Percentiles rank a stretch among this genome's conserved stretches.
phyloP scores from a whole-genome alignment of 2,329 filamentous ascomycete species.

The Stachybotrys chlorohalonatus region DNA sequence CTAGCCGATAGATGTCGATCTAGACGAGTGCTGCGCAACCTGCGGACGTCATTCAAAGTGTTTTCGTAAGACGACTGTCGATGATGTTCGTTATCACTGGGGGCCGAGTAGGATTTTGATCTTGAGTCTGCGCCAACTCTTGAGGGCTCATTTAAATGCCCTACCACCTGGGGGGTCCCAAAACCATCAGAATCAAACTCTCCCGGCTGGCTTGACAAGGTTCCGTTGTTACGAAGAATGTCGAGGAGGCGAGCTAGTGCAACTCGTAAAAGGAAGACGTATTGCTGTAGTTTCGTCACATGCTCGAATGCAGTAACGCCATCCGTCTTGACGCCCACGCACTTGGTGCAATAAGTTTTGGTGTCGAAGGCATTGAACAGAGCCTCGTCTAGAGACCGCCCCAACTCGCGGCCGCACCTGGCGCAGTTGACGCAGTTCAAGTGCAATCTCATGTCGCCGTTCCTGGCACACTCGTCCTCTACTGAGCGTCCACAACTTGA shows the following conservation, averaged over 20 bases:
- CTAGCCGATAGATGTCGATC: conserved; percentile 93
- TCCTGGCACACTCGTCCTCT: conserved; percentile 82
- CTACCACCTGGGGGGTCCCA: conserved; percentile 26
- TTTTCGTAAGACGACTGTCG: conserved; percentile 81
- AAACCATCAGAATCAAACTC: conserved; percentile 39
- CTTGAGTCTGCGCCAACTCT: conserved; percentile 54
- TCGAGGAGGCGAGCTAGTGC: conserved; percentile 83
- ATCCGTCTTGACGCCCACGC: conserved; percentile 44
- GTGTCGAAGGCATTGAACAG: conserved; percentile 60
- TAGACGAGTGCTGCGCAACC: conserved; percentile 83
- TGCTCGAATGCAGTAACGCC: conserved; percentile 51
- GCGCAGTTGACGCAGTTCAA: conserved; percentile 71
- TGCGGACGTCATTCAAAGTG: conserved; percentile 88
- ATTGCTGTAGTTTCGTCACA: conserved; percentile 84
- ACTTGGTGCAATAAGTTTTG: conserved; percentile 62
- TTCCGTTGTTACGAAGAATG: conserved; percentile 75
- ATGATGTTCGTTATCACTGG: conserved; percentile 42
- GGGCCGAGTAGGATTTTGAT: conserved; percentile 65
- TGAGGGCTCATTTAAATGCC: conserved; percentile 49
- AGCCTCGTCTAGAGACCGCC: conserved; percentile 58
- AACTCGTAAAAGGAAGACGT: conserved; percentile 85
- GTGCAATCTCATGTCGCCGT: conserved; percentile 74
- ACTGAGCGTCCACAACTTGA: conserved; percentile 74
- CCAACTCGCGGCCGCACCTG: conserved; percentile 56
- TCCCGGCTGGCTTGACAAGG: conserved; percentile 69